phyloP scores from a whole-genome alignment of 1,284 basidiomycete genomes.

The Cyathus pygmaeus region DNA sequence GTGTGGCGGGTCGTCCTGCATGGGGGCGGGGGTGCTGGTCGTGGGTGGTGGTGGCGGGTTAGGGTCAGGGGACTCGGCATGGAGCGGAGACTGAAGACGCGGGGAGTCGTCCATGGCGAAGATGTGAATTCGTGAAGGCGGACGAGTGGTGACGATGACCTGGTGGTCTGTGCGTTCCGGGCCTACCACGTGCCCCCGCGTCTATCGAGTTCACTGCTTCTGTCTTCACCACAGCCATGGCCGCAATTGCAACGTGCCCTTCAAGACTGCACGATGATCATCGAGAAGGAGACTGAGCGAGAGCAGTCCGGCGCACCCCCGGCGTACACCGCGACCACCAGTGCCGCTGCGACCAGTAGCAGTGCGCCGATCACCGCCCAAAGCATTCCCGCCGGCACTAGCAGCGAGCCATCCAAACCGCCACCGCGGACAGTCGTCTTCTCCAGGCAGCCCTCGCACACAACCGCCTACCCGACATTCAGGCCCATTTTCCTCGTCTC shows the following conservation, averaged over 20 bases:
- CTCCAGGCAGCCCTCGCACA: constrained; percentile 26
- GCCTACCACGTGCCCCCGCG: too few species aligned
- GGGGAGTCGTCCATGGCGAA: background rate
- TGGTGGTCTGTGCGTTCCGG: too few species aligned
- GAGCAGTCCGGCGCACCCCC: background rate
- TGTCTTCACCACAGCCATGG: background rate
- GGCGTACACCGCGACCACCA: background rate
- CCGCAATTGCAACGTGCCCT: constrained; percentile 10
- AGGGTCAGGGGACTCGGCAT: background rate
- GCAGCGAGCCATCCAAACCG: background rate
- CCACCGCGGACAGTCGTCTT: constrained; percentile 17
- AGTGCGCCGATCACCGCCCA: constrained; percentile 8
- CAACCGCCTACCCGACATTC: constrained; percentile 33
- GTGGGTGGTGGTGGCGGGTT: constrained; percentile 4
- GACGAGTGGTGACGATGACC: too few species aligned
- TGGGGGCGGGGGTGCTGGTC: constrained; percentile 13
- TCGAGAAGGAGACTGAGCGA: background rate
- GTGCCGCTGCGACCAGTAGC: background rate
- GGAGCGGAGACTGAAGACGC: constrained; percentile 3
- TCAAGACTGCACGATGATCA: background rate
- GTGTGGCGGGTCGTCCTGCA: constrained; percentile 16
- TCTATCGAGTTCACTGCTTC: too few species aligned
- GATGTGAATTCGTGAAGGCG: background rate
- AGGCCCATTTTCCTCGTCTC: constrained; percentile 42
- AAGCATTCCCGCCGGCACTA: background rate